Conservation (phyloP, 768 basidiomycete genomes). For the Lepiota brunneoincarnata region DNA sequence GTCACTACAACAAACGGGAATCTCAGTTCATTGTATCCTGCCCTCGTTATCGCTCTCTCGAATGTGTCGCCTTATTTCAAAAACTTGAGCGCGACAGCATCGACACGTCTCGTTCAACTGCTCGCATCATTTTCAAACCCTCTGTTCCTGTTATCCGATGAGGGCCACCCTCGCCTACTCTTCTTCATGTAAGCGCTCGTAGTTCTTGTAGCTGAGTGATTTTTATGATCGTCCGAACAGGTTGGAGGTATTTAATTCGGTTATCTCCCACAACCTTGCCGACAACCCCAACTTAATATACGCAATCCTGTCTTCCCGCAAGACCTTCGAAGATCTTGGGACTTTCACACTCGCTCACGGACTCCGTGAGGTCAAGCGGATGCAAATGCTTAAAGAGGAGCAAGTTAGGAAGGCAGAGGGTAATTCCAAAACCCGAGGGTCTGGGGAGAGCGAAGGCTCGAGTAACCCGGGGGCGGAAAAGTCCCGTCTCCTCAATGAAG, state of each 20-base stretch:
- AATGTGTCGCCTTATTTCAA: constrained; percentile 88
- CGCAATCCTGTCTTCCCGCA: constrained; percentile 79
- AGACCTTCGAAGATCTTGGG: constrained; percentile 84
- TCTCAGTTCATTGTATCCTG: constrained; percentile 85
- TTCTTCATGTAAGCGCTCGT: constrained; percentile 74
- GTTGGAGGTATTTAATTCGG: constrained; percentile 88
- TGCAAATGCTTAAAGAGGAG: constrained; percentile 72
- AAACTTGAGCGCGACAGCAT: constrained; percentile 75
- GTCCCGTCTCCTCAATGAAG: constrained; percentile 58
- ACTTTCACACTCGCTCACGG: constrained; percentile 89
- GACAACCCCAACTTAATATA: constrained; percentile 90
- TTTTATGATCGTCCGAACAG: constrained; percentile 31
- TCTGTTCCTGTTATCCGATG: constrained; percentile 85
- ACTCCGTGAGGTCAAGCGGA: constrained; percentile 78
- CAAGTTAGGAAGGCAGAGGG: constrained; percentile 33
- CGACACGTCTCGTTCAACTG: constrained; percentile 82
- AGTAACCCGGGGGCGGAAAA: constrained; percentile 59
- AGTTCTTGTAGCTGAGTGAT: not conserved
- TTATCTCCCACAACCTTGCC: constrained; percentile 73
- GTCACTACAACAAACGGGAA: constrained; percentile 84
- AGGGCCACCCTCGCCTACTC: constrained; percentile 89
- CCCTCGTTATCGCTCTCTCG: constrained; percentile 84
- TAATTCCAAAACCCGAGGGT: constrained; percentile 40
- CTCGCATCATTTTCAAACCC: constrained; percentile 92
- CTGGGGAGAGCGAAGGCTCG: constrained; percentile 30